Evolutionary conservation across 208 protist genomes (phyloP), one percentile per base, ranked within the genome.

Genomic region (Acanthamoeba culbertsoni): DNA sequence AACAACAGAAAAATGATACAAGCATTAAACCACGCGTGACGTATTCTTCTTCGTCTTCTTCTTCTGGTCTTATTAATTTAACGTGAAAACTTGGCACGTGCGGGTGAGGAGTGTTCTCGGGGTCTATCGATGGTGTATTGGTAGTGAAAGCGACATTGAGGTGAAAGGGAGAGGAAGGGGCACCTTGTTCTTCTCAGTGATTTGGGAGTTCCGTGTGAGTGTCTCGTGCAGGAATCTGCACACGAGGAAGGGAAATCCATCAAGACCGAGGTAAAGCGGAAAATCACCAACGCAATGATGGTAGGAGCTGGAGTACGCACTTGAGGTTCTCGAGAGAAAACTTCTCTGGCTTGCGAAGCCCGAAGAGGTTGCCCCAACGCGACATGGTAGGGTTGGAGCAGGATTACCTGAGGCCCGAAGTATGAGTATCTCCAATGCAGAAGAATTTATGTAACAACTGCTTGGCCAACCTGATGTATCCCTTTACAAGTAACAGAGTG

Each of bases 221-320:
- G 86, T 84, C n/a, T 84, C 46, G 86, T 97, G 86, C 26, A 97
- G 93, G 42, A 97, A 95, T 23, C 95, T 96, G 68, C 26, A 42
- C 35, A 40, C 4, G 35, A 55, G 12, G 7, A 18, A 26, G 35
- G 23, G 43, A 51, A 40, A n/a, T n/a, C n/a, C n/a, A n/a, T n/a
- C n/a, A n/a, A n/a, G n/a, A n/a, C n/a, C n/a, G n/a, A n/a, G n/a
- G n/a, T n/a, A n/a, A n/a, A n/a, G n/a, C n/a, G n/a, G n/a, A n/a
- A n/a, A n/a, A n/a, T n/a, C n/a, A n/a, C n/a, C n/a, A n/a, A n/a
- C n/a, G n/a, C 14, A 53, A 48, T 8, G 46, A 94, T 14, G 63
- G 31, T n/a, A 73, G 71, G 42, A 43, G 33, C 3, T 31, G 33
- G 43, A 35, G 4, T 12, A 79, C 75, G 43, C 75, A 95, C 63